Conservation (phyloP, 2,329 filamentous ascomycete species). For the Lasiodiplodia theobromae region DNA sequence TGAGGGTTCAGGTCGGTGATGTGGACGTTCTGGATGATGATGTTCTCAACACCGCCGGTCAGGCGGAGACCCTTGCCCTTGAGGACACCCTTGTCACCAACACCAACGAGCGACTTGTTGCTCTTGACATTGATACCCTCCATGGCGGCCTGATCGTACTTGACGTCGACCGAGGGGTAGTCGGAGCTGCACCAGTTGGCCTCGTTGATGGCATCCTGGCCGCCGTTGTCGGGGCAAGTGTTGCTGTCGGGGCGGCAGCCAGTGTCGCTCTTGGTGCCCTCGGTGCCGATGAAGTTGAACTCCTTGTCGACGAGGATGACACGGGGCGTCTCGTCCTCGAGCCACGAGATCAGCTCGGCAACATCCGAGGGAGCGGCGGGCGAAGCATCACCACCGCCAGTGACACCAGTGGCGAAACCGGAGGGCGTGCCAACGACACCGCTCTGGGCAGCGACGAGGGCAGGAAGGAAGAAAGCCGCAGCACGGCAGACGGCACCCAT, state of each 20-base stretch:
- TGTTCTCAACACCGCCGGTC: conserved; percentile 43
- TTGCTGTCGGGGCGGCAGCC: conserved; percentile 26
- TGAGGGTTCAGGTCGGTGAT: conserved; percentile 49
- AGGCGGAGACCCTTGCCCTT: conserved; percentile 53
- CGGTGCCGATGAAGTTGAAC: conserved; percentile 40
- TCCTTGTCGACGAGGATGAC: conserved; percentile 37
- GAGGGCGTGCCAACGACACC: conserved; percentile 38
- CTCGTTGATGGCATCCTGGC: conserved; percentile 28
- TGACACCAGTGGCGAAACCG: conserved; percentile 38
- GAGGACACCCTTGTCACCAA: conserved; percentile 50
- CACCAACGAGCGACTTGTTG: conserved; percentile 53
- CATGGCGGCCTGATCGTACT: conserved; percentile 44
- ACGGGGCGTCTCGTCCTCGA: conserved; percentile 35
- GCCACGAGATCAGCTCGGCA: conserved; percentile 35
- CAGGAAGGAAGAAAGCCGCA: conserved; percentile 21
- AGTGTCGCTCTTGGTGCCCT: conserved; percentile 29
- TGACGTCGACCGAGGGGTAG: conserved; percentile 33
- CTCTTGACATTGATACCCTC: conserved; percentile 44
- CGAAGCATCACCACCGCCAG: conserved; percentile 37
- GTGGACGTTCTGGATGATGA: conserved; percentile 53
- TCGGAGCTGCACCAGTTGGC: conserved; percentile 26
- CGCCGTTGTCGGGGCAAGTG: conserved; percentile 25
- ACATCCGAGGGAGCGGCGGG: conserved; percentile 37
- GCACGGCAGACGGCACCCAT: conserved; percentile 11
- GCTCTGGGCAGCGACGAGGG: conserved; percentile 23